These are phyloP conservation scores for Takakia lepidozioides DNA, from an alignment of 225 moss, liverwort and hornwort genomes.

Conservation along the genomic window DNA sequence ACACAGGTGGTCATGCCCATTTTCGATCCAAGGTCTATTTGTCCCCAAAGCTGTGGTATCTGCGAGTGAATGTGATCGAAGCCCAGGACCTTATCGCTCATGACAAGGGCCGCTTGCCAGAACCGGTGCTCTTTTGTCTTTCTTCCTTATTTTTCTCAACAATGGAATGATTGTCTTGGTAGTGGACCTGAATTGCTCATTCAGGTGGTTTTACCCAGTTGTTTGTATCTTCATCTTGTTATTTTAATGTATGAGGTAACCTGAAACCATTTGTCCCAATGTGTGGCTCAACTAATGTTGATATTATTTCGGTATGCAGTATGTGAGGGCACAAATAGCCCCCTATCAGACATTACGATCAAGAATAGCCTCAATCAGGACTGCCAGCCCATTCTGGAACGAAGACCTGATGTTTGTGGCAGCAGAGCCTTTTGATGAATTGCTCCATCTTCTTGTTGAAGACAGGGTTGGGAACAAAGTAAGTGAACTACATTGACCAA, in stretches of 20 bases:
- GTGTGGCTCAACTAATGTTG: no score
- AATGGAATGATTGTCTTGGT: neutral
- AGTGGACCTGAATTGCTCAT: no score
- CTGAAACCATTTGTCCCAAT: no score
- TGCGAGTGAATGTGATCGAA: constrained; percentile 77
- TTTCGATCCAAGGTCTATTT: constrained; percentile 84
- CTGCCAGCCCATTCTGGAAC: constrained; percentile 65
- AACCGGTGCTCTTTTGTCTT: constrained; percentile 31
- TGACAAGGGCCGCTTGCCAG: constrained; percentile 37
- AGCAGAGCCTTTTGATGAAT: constrained; percentile 91
- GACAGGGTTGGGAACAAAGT: constrained; percentile 41
- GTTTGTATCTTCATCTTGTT: no score
- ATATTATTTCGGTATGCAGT: constrained; percentile 39
- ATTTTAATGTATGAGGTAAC: no score
- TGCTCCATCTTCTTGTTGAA: constrained; percentile 57
- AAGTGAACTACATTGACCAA: neutral
- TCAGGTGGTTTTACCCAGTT: no score
- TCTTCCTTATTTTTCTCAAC: no score
- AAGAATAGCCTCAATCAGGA: constrained; percentile 23
- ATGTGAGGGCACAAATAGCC: constrained; percentile 60
- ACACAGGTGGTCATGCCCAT: constrained; percentile 83
- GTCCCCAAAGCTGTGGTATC: constrained; percentile 93
- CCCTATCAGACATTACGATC: constrained; percentile 57
- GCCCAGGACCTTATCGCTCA: constrained; percentile 70
- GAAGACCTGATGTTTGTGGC: constrained; percentile 88